Percentiles rank a stretch among this genome's conserved stretches.
Conservation (phyloP, 106 monocot species). For the Apostasia shenzhenica region DNA sequence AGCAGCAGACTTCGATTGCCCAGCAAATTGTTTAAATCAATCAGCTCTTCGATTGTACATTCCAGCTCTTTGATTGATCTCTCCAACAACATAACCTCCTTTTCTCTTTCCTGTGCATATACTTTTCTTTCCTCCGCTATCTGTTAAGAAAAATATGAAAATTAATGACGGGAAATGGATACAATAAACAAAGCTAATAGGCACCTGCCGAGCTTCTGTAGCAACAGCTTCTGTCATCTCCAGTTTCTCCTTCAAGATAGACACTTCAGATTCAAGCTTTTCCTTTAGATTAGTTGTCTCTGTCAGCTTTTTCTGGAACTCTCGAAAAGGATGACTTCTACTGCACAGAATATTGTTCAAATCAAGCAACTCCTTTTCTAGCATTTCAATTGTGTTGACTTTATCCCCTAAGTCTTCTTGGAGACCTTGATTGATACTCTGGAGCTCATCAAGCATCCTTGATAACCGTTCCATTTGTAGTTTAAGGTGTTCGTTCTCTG, state of each 20-base stretch:
- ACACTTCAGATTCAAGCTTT: constrained; percentile 24
- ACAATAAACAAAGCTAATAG: neutral
- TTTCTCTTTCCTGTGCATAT: constrained; percentile 76
- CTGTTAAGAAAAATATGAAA: constrained; percentile 20
- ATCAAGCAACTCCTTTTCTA: constrained; percentile 46
- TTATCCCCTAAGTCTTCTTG: constrained; percentile 41
- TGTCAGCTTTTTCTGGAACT: constrained; percentile 29
- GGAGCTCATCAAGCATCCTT: constrained; percentile 18
- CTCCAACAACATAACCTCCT: constrained; percentile 84
- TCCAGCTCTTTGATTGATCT: constrained; percentile 90
- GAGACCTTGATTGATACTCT: neutral
- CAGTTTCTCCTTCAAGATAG: constrained; percentile 47
- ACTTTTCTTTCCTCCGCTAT: constrained; percentile 56
- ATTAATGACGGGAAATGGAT: neutral
- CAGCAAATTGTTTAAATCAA: constrained; percentile 35
- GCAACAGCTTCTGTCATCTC: constrained; percentile 80
- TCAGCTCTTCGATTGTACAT: constrained; percentile 46
- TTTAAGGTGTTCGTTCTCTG: constrained; percentile 50
- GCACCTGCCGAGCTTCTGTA: constrained; percentile 69
- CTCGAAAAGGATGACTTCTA: constrained; percentile 23
- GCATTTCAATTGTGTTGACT: constrained; percentile 21
- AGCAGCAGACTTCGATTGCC: constrained; percentile 24
- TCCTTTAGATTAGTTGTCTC: constrained; percentile 37
- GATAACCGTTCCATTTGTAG: constrained; percentile 22
- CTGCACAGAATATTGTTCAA: constrained; percentile 31